phyloP scores from a whole-genome alignment of 148 eudicot species.

The Pouteria glomerata region DNA sequence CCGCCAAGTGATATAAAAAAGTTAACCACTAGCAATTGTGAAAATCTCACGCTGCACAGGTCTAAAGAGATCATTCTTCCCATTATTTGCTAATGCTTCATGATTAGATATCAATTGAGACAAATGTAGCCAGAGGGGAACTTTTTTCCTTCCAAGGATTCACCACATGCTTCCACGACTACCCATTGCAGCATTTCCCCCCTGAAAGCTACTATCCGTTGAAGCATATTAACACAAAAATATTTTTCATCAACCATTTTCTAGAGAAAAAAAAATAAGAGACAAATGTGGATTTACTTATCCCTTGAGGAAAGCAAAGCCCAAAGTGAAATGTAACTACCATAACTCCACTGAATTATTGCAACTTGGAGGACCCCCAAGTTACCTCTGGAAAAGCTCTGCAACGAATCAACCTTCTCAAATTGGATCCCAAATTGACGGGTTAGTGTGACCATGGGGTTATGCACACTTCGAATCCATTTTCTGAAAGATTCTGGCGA shows the following conservation, averaged over 20 bases:
- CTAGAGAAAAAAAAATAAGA: neutral
- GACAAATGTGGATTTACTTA: neutral
- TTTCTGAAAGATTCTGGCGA: too few species aligned
- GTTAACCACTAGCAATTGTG: too few species aligned
- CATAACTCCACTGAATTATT: constrained; percentile 5
- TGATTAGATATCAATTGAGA: neutral
- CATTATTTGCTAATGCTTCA: neutral
- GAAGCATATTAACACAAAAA: neutral
- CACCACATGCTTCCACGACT: neutral
- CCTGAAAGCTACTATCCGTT: neutral
- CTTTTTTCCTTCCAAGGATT: neutral
- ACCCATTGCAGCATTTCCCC: too few species aligned
- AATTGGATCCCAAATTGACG: too few species aligned
- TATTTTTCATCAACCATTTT: neutral
- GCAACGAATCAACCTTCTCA: constrained; percentile 1
- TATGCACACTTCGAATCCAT: too few species aligned
- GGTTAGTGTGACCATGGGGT: too few species aligned
- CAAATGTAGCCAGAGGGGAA: neutral
- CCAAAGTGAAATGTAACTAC: neutral
- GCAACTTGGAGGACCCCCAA: constrained; percentile 4
- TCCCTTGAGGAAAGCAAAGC: neutral
- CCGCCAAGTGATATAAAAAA: too few species aligned
- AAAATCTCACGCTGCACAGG: neutral
- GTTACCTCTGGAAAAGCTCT: constrained; percentile 5
- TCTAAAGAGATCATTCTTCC: neutral